Conservation (phyloP, 495 filamentous ascomycete genomes). For the Penicillium crystallinum region DNA sequence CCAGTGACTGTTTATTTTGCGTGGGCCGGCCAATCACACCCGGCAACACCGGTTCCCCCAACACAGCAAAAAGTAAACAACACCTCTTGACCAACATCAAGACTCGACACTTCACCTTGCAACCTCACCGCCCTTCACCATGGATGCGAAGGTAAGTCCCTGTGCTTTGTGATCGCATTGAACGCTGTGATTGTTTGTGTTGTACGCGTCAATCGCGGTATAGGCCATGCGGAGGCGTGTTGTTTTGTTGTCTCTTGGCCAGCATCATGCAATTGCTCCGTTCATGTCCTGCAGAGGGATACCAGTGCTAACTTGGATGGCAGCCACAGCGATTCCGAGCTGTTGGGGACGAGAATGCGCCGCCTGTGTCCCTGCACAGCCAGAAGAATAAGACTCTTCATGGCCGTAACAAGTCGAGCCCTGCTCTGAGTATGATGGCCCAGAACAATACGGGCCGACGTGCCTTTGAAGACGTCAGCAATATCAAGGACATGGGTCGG, state of each 20-base stretch:
- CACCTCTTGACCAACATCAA: slow-evolving; percentile 5
- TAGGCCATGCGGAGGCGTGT: no score
- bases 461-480: slow-evolving; percentile 77
- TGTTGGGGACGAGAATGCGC: slow-evolving; percentile 69
- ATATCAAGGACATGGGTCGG: slow-evolving; percentile 50
- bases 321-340: slow-evolving; percentile 73
- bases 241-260: neutral
- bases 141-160: slow-evolving; percentile 43
- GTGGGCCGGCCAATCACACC: slow-evolving; percentile 14
- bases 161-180: neutral
- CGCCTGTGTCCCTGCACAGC: slow-evolving; percentile 41
- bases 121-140: slow-evolving; percentile 9
- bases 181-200: neutral
- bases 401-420: slow-evolving; percentile 76
- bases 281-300: neutral
- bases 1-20: slow-evolving; percentile 27
- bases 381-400: slow-evolving; percentile 57
- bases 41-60: slow-evolving; percentile 13
- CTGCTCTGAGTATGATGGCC: slow-evolving; percentile 55
- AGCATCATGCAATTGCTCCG: neutral
- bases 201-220: slow-evolving; percentile 1
- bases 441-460: slow-evolving; percentile 61
- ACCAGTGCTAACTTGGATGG: slow-evolving; percentile 9
- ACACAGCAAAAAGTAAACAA: slow-evolving; percentile 38
- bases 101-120: slow-evolving; percentile 3